Conservation (phyloP, 1,284 basidiomycete genomes). For the Sporisorium scitamineum region DNA sequence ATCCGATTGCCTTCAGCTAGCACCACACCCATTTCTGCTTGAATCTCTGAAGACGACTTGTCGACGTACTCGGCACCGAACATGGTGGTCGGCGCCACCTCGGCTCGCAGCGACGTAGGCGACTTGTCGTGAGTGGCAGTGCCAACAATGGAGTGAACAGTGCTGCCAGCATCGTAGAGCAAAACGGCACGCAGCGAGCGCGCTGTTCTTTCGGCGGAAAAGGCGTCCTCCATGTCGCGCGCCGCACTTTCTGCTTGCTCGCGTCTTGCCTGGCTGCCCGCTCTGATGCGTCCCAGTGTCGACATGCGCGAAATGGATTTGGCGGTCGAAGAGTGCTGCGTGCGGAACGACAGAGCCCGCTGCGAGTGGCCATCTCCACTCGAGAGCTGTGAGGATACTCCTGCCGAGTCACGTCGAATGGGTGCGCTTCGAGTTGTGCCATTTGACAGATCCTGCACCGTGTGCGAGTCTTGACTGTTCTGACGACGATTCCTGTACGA, state of each 20-base stretch:
- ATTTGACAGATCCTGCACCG: background rate
- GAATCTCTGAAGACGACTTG: conserved; percentile 50
- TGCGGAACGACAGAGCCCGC: conserved; percentile 32
- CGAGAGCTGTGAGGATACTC: conserved; percentile 35
- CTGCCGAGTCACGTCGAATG: conserved; percentile 25
- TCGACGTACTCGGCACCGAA: conserved; percentile 53
- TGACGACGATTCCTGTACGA: conserved; percentile 16
- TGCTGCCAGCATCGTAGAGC: conserved; percentile 21
- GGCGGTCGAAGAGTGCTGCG: conserved; percentile 28
- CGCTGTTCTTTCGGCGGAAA: conserved; percentile 37
- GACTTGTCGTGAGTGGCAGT: conserved; percentile 5
- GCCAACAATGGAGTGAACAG: background rate
- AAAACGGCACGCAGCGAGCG: conserved; percentile 41
- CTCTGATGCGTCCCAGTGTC: conserved; percentile 34
- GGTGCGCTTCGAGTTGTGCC: background rate
- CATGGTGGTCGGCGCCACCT: conserved; percentile 32
- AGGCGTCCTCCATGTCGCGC: conserved; percentile 35
- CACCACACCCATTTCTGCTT: conserved; percentile 58
- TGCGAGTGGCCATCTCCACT: conserved; percentile 41
- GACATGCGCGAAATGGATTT: conserved; percentile 29
- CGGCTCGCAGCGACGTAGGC: conserved; percentile 22
- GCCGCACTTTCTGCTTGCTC: conserved; percentile 21
- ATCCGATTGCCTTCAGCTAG: conserved; percentile 54
- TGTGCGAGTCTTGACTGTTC: conserved; percentile 27
- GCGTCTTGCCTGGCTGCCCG: conserved; percentile 29